Conservation (phyloP, 352 stramenopile genomes). For the Pythium guiyangense region DNA sequence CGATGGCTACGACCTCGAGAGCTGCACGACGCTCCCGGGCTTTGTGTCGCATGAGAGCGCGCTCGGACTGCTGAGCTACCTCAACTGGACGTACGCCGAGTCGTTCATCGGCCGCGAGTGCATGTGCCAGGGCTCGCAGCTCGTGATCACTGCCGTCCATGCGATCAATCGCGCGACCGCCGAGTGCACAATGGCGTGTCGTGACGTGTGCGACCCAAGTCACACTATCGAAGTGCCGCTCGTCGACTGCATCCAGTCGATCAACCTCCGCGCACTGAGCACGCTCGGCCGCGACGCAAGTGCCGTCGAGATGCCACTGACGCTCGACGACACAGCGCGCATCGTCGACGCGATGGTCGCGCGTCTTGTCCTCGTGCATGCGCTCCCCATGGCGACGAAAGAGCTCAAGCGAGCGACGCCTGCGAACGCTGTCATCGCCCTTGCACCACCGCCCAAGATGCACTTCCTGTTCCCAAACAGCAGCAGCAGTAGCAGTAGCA, state of each 20-base stretch:
- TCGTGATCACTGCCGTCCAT: slow-evolving; percentile 28
- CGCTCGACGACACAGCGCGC: slow-evolving; percentile 27
- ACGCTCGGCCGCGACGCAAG: slow-evolving; percentile 18
- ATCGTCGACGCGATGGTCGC: slow-evolving; percentile 34
- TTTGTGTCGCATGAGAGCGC: slow-evolving; percentile 51
- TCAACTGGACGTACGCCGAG: slow-evolving; percentile 56
- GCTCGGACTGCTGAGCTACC: slow-evolving; percentile 40
- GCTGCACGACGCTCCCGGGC: slow-evolving; percentile 42
- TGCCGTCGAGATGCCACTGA: slow-evolving; percentile 26
- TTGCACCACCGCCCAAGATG: slow-evolving; percentile 41
- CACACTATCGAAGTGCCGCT: slow-evolving; percentile 15
- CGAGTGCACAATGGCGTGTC: slow-evolving; percentile 19
- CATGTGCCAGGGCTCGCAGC: slow-evolving; percentile 22
- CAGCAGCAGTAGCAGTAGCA: neutral
- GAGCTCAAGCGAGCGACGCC: slow-evolving; percentile 41
- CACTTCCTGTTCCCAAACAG: slow-evolving; percentile 19
- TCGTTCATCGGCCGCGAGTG: slow-evolving; percentile 37
- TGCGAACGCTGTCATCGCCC: slow-evolving; percentile 29
- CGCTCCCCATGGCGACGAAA: slow-evolving; percentile 46
- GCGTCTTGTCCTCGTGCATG: slow-evolving; percentile 26
- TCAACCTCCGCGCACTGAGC: slow-evolving; percentile 45
- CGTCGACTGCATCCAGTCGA: slow-evolving; percentile 44
- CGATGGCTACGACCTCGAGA: slow-evolving; percentile 46
- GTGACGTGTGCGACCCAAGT: neutral
- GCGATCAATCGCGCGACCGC: slow-evolving; percentile 30